Conservation (phyloP, 352 stramenopile species). For the Globisporangium parvum region DNA sequence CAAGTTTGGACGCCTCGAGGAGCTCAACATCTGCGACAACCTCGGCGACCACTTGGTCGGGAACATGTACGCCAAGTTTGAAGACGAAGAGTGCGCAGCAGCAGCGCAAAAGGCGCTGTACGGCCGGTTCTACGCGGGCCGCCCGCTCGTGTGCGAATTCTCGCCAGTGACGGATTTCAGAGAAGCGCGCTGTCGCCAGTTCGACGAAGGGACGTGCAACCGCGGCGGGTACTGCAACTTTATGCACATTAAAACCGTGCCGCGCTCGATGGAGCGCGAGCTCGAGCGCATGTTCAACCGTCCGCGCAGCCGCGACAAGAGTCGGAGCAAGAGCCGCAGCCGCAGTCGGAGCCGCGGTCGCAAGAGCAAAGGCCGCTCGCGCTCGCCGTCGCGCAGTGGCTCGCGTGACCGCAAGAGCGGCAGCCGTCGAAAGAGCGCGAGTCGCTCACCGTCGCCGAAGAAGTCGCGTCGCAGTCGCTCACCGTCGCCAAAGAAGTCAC, state of each 20-base stretch:
- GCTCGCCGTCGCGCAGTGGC: slow-evolving; percentile 34
- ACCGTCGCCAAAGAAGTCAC: slow-evolving; percentile 35
- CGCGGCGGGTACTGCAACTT: slow-evolving; percentile 99
- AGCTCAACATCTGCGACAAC: slow-evolving; percentile 99
- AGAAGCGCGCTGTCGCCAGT: slow-evolving; percentile 97
- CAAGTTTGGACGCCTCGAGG: slow-evolving; percentile 98
- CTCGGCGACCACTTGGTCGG: slow-evolving; percentile 99
- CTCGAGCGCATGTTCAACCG: slow-evolving; percentile 84
- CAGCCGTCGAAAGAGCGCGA: slow-evolving; percentile 29
- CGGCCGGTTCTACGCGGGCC: slow-evolving; percentile 96
- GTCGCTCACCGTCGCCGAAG: slow-evolving; percentile 41
- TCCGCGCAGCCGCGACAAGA: slow-evolving; percentile 29
- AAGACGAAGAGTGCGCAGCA: slow-evolving; percentile 97
- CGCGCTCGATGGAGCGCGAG: slow-evolving; percentile 77
- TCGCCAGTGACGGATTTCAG: slow-evolving; percentile 98
- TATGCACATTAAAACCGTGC: slow-evolving; percentile 96
- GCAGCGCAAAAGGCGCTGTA: slow-evolving; percentile 95
- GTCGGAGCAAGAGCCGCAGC: slow-evolving; percentile 42
- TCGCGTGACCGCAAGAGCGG: slow-evolving; percentile 30
- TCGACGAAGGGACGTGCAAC: slow-evolving; percentile 97
- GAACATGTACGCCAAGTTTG: slow-evolving; percentile 99
- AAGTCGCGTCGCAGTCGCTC: slow-evolving; percentile 33
- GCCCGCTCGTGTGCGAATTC: slow-evolving; percentile 96
- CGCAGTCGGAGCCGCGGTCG: slow-evolving; percentile 39
- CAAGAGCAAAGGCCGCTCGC: slow-evolving; percentile 16